Evolutionary conservation across 2,329 filamentous ascomycete species (phyloP).

Genomic region (Botryotinia globosa): DNA sequence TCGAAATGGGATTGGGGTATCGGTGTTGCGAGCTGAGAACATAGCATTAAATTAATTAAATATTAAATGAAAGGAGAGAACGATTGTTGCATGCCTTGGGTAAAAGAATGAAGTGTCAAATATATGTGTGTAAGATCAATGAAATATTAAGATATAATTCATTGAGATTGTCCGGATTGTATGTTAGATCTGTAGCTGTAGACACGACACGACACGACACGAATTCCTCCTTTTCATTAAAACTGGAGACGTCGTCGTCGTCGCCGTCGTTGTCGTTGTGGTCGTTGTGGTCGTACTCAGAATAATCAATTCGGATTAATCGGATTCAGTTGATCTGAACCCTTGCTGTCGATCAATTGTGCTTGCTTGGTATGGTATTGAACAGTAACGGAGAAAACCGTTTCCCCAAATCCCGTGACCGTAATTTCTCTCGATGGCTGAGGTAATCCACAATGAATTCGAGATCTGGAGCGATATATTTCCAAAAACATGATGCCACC

Average conservation of each 20-base stretch:
- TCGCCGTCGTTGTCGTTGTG: too few relatives aligned
- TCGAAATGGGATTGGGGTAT: slow-evolving; percentile 39
- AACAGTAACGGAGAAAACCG: background rate
- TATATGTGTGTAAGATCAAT: background rate
- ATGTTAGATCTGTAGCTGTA: background rate
- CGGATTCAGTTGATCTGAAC: background rate
- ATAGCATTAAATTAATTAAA: slow-evolving; percentile 23
- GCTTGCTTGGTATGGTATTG: background rate
- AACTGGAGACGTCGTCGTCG: background rate
- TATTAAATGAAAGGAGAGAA: background rate
- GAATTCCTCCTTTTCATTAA: background rate
- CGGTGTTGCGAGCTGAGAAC: slow-evolving; percentile 36
- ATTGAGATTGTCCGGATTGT: background rate
- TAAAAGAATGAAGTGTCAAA: slow-evolving; percentile 4
- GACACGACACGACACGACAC: background rate
- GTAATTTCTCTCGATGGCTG: background rate
- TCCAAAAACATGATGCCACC: slow-evolving; percentile 14
- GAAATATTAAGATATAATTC: background rate
- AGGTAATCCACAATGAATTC: slow-evolving; percentile 1
- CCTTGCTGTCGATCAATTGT: slow-evolving; percentile 2
- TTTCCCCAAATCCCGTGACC: background rate
- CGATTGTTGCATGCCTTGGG: slow-evolving; percentile 12
- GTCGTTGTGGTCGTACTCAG: background rate
- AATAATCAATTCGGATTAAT: background rate
- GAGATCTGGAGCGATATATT: slow-evolving; percentile 2